Evolutionary conservation across 2,329 filamentous ascomycete species (phyloP), one percentile per base, ranked within the genome.

Genomic region (Colletotrichum cuscutae): DNA sequence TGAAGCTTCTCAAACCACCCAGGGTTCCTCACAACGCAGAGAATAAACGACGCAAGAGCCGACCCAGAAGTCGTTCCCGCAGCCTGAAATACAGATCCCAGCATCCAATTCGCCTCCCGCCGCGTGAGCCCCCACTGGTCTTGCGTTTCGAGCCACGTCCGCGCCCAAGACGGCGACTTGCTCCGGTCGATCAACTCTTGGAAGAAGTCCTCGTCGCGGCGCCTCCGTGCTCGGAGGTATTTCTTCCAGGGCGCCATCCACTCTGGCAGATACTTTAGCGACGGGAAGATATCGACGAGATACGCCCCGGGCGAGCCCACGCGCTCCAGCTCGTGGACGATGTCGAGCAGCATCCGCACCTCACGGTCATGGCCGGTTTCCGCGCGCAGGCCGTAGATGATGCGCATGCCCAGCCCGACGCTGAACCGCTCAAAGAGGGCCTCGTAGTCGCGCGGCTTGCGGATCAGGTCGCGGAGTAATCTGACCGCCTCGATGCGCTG

Each of bases 391-490:
- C 82, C 83, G 70, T 82, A 85, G 3, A 77, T 80, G 28, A 85
- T 75, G 4, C 84, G 80, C 19, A 84, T 79, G 11, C 85, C 83
- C 1, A 86, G 73, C 3, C 83, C 82, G 1, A 82, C 79, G 8
- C 83, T 80, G 71, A 84, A 85, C 8, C 83, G 77, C 65, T 84
- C 82, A 59, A 85, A 81, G 53, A 79, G 80, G 13, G 75, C 78
- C 32, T 84, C 80, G 71, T 84, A 85, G 58, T 81, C 75, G 26
- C 62, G 64, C 3, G 82, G 83, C 1, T 77, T 68, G 5, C 68
- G 65, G n/a, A 83, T 56, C 15, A 86, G 74, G 69, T 83, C 80
- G 22, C 78, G 68, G 3, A 82, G 65, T 42, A 81, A 68, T 24
- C 78, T 72, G 19, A 76, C 68, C 9, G 76, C 78, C 74, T 83